Evolutionary conservation across 176 grass and related monocot species (phyloP).

Genomic region (Rhynchospora pubera): DNA sequence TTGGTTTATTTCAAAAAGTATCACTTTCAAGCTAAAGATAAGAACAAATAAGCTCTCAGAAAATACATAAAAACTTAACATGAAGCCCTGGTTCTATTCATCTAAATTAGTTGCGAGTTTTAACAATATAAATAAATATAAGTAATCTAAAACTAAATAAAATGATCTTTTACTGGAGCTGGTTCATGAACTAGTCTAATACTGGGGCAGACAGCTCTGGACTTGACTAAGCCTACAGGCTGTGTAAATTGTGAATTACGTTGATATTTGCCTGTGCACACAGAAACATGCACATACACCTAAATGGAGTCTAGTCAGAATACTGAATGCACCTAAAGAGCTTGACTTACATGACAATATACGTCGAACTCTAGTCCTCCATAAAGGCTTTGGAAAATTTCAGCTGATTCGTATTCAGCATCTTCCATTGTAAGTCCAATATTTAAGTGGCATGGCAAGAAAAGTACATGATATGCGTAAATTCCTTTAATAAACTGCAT

Average conservation of each 20-base stretch:
- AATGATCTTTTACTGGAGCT: background rate
- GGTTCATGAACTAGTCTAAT: background rate
- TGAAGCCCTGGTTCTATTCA: background rate
- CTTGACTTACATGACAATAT: constrained; percentile 33
- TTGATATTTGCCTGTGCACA: no score
- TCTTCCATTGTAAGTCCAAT: constrained; percentile 41
- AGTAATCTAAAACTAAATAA: background rate
- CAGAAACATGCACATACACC: no score
- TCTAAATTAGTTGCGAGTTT: no score
- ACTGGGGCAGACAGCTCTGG: background rate
- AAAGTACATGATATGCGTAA: constrained; percentile 48
- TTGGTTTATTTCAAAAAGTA: no score
- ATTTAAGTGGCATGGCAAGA: constrained; percentile 34
- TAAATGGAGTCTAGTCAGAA: no score
- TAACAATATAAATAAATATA: background rate
- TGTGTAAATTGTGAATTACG: no score
- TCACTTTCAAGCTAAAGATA: no score
- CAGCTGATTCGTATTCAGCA: constrained; percentile 29
- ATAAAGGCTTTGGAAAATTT: constrained; percentile 7
- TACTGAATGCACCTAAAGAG: no score
- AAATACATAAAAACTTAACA: no score
- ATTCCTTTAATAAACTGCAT: constrained; percentile 51
- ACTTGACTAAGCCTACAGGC: no score
- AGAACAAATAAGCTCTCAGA: no score
- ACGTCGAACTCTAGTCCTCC: background rate